Percentiles rank a stretch among this genome's conserved stretches.
phyloP scores from a whole-genome alignment of 176 grass and related monocot genomes.

The Paspalum notatum region DNA sequence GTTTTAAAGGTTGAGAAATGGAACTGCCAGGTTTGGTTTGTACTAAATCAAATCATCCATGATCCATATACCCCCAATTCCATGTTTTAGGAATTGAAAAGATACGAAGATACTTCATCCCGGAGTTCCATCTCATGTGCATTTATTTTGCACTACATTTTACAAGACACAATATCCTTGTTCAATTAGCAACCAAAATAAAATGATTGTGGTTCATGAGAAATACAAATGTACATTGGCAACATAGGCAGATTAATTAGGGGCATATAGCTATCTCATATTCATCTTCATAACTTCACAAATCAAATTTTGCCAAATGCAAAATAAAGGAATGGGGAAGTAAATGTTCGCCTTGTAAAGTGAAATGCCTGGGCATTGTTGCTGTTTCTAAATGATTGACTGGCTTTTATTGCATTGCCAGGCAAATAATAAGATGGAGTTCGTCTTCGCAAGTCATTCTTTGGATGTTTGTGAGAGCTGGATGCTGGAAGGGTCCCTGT shows the following conservation, averaged over 20 bases:
- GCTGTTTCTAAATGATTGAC: slow-evolving; percentile 24
- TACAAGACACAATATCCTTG: neutral
- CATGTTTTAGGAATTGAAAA: neutral
- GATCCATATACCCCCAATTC: neutral
- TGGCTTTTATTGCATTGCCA: slow-evolving; percentile 37
- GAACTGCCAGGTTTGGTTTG: neutral
- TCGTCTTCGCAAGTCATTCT: slow-evolving; percentile 71
- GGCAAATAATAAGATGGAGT: slow-evolving; percentile 82
- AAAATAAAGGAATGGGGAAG: neutral
- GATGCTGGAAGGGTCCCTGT: slow-evolving; percentile 75
- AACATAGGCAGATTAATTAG: neutral
- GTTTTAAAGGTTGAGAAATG: neutral
- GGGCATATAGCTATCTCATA: neutral
- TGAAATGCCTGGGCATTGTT: slow-evolving; percentile 17
- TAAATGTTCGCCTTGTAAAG: neutral
- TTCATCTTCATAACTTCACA: neutral
- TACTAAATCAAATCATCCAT: neutral
- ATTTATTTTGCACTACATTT: neutral
- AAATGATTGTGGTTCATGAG: neutral
- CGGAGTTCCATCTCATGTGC: neutral
- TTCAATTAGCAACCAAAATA: neutral
- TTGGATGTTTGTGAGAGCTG: slow-evolving; percentile 90
- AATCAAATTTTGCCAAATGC: neutral
- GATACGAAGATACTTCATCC: neutral
- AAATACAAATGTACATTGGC: neutral